These are phyloP conservation scores for Graphium sp. DNA, from an alignment of 2,329 filamentous ascomycete species.

Conservation along the genomic window DNA sequence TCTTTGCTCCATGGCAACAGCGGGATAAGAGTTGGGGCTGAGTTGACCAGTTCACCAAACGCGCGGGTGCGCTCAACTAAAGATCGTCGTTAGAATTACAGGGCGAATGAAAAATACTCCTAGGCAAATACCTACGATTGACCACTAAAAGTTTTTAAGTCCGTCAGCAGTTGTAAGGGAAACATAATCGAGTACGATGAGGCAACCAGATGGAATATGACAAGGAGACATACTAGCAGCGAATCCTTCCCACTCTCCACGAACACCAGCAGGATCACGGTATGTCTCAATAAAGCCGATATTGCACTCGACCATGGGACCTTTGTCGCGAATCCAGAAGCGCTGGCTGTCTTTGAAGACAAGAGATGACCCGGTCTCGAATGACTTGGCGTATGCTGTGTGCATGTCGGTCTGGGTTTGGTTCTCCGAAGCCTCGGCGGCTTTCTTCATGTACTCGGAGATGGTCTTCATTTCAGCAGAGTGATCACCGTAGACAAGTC, in stretches of 20 bases:
- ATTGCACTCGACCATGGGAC: slow-evolving; percentile 64
- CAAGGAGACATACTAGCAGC: slow-evolving; percentile 32
- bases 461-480: slow-evolving; percentile 54
- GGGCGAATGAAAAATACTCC: background rate
- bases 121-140: slow-evolving; percentile 31
- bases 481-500: slow-evolving; percentile 61
- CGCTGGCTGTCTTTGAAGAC: slow-evolving; percentile 69
- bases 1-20: slow-evolving; percentile 74
- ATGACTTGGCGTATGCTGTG: slow-evolving; percentile 57
- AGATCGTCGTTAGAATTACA: slow-evolving; percentile 1
- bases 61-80: slow-evolving; percentile 66
- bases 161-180: slow-evolving; percentile 1
- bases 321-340: slow-evolving; percentile 70
- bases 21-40: slow-evolving; percentile 70
- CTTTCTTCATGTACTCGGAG: slow-evolving; percentile 48
- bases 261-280: slow-evolving; percentile 63
- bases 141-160: slow-evolving; percentile 31
- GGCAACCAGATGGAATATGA: background rate
- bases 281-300: slow-evolving; percentile 80
- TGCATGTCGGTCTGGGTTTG: slow-evolving; percentile 62
- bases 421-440: slow-evolving; percentile 53
- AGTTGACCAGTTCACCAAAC: slow-evolving; percentile 70
- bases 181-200: background rate
- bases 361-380: slow-evolving; percentile 55
- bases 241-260: slow-evolving; percentile 77